Conservation (phyloP, 208 protist species). For the Wallacemonas sp. region DNA sequence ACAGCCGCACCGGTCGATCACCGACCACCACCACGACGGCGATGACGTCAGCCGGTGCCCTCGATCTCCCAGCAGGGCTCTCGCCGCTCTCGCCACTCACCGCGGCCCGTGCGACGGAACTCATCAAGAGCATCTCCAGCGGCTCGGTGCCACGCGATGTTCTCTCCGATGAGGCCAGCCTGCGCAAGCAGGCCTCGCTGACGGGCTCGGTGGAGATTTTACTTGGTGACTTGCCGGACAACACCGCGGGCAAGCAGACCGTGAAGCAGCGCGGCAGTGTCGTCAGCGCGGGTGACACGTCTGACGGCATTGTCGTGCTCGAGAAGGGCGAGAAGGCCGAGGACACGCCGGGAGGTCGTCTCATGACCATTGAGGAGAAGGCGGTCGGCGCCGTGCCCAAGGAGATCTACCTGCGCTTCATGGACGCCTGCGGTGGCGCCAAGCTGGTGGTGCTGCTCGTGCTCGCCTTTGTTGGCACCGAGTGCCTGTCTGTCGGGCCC, state of each 20-base stretch:
- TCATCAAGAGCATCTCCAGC: conserved; percentile 3
- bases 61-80: too few relatives aligned
- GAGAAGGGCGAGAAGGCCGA: conserved; percentile 5
- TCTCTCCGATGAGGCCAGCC: conserved; percentile 4
- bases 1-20: too few relatives aligned
- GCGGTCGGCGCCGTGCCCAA: conserved; percentile 50
- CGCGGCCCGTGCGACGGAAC: neutral
- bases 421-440: conserved; percentile 39
- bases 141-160: neutral
- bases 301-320: neutral
- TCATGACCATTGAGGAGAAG: conserved; percentile 75
- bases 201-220: conserved; percentile 15
- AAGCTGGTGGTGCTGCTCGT: conserved; percentile 20
- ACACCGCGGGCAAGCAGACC: neutral
- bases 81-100: neutral
- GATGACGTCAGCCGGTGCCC: too few relatives aligned
- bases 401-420: conserved; percentile 53
- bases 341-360: conserved; percentile 6
- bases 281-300: neutral
- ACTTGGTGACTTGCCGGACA: neutral
- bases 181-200: conserved; percentile 9
- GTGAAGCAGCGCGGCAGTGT: conserved; percentile 3
- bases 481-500: conserved; percentile 23
- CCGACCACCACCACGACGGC: neutral
- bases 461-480: conserved; percentile 28